Percentiles rank a stretch among this genome's conserved stretches.
phyloP scores from a whole-genome alignment of 2,329 filamentous ascomycete genomes.

The Arachnomyces sp. region DNA sequence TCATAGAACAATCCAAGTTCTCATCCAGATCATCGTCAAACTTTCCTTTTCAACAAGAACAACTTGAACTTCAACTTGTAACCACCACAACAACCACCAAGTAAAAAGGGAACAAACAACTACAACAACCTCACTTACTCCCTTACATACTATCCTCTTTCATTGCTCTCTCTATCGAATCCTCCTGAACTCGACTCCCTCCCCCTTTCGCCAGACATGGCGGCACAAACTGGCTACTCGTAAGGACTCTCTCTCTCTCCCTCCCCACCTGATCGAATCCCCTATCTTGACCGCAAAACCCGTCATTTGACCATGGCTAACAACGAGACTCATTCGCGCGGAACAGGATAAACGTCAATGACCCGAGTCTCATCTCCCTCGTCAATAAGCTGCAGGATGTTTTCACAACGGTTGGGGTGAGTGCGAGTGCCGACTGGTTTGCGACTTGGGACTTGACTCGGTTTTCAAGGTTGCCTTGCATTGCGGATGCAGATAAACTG shows the following conservation, averaged over 20 bases:
- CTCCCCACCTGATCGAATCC: constrained; percentile 10
- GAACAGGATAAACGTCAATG: constrained; percentile 60
- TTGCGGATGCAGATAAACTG: constrained; percentile 1
- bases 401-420: constrained; percentile 86
- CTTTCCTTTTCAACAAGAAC: too few relatives aligned
- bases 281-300: constrained; percentile 14
- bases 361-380: constrained; percentile 63
- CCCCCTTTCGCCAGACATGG: constrained; percentile 32
- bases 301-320: constrained; percentile 11
- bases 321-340: not conserved
- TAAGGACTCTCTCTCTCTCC: constrained; percentile 26
- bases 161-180: constrained; percentile 4
- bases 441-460: too few relatives aligned
- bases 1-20: too few relatives aligned
- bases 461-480: constrained; percentile 2
- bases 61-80: not conserved
- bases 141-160: too few relatives aligned
- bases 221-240: constrained; percentile 38
- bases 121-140: not conserved
- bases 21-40: too few relatives aligned
- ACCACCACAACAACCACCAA: not conserved
- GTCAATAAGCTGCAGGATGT: constrained; percentile 99
- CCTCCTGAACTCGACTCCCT: constrained; percentile 6
- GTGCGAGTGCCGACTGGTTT: too few relatives aligned
- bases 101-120: too few relatives aligned